Conservation (phyloP, 192 early-diverging fungal species). For the Coemansia sp. region DNA sequence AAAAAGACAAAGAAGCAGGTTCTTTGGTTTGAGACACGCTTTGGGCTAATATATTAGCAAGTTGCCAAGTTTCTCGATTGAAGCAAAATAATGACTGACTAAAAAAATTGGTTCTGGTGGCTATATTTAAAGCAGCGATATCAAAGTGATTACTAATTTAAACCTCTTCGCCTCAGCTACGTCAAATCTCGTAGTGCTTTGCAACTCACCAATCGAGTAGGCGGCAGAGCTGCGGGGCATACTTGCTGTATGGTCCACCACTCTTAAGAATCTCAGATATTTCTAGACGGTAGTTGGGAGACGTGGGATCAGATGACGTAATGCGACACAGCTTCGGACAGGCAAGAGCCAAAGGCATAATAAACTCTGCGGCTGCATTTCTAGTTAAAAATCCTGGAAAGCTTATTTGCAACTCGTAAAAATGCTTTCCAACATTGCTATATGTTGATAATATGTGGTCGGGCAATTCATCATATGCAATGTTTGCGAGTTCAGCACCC, state of each 20-base stretch:
- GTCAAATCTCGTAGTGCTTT: too few species aligned
- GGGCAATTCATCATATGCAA: not conserved
- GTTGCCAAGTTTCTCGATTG: too few species aligned
- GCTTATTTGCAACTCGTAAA: not conserved
- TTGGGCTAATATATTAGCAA: too few species aligned
- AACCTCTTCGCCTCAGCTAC: too few species aligned
- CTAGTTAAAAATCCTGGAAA: not conserved
- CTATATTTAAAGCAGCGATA: too few species aligned
- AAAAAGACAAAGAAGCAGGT: too few species aligned
- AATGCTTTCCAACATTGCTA: not conserved
- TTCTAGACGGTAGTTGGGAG: not conserved
- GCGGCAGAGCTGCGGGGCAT: not conserved
- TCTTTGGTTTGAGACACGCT: too few species aligned
- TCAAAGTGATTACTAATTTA: too few species aligned
- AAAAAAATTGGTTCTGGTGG: too few species aligned
- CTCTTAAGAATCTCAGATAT: not conserved
- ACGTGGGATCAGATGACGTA: not conserved
- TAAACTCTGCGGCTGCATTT: not conserved
- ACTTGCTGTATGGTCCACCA: conserved; percentile 1
- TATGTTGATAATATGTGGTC: not conserved
- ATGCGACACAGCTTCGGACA: not conserved
- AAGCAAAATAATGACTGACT: too few species aligned
- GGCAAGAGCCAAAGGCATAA: not conserved
- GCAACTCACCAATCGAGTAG: not conserved
- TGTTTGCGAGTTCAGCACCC: not conserved